Conservation (phyloP, 441 rosid species). For the Syzygium malaccense region DNA sequence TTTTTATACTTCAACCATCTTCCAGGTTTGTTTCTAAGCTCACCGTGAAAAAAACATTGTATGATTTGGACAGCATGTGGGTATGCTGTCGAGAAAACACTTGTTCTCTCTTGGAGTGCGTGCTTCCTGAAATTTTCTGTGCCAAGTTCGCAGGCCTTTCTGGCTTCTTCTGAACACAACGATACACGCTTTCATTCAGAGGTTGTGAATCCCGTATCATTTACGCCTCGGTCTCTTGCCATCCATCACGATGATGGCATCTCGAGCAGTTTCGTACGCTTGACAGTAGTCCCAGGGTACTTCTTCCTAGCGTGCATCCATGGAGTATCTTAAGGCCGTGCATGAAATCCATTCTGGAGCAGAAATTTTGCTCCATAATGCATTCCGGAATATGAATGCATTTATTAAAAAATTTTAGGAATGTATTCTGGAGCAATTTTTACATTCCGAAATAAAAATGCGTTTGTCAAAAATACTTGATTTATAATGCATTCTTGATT, state of each 20-base stretch:
- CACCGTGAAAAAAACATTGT: background rate
- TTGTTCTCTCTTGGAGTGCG: background rate
- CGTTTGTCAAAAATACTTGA: too few relatives aligned
- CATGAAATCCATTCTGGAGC: too few relatives aligned
- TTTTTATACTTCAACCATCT: background rate
- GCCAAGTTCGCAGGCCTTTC: background rate
- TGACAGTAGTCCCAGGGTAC: background rate
- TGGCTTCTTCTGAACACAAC: background rate
- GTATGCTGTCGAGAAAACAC: background rate
- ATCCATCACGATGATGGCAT: background rate
- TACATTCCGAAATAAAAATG: too few relatives aligned
- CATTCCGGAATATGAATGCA: too few relatives aligned
- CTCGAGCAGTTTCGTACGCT: background rate
- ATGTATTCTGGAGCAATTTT: too few relatives aligned
- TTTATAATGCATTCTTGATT: too few relatives aligned
- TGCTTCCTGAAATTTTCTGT: background rate
- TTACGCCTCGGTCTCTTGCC: background rate
- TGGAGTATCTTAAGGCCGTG: background rate
- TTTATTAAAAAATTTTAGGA: too few relatives aligned
- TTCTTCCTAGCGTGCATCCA: background rate
- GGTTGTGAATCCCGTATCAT: background rate
- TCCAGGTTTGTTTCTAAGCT: background rate
- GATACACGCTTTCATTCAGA: background rate
- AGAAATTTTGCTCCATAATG: too few relatives aligned
- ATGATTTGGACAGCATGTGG: background rate